Percentiles rank a stretch among this genome's conserved stretches.
These are phyloP conservation scores for Alternaria viburni DNA, from an alignment of 2,329 filamentous ascomycete genomes.

Conservation along the genomic window DNA sequence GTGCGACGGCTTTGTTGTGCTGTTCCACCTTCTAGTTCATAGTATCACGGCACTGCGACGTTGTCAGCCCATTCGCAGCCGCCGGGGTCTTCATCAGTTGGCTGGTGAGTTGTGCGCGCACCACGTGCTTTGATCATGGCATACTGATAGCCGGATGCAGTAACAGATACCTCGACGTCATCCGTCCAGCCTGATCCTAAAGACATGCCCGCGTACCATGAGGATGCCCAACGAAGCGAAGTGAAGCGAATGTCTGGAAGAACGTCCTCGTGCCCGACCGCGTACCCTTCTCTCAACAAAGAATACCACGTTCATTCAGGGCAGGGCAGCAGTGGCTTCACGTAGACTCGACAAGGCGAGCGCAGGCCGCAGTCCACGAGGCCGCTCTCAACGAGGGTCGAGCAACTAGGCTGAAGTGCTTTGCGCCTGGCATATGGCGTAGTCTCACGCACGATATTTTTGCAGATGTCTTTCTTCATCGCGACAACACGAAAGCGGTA, in stretches of 20 bases:
- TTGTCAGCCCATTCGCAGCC: not conserved
- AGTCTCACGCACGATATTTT: not conserved
- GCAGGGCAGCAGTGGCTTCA: no score
- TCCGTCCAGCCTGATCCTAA: not conserved
- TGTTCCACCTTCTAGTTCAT: not conserved
- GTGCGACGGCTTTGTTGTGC: not conserved
- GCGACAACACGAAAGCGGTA: not conserved
- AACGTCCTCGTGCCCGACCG: not conserved
- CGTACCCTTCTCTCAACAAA: not conserved
- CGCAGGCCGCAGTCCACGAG: not conserved
- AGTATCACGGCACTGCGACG: not conserved
- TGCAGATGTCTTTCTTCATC: not conserved
- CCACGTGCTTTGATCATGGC: no score
- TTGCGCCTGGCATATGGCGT: not conserved
- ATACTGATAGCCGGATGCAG: no score
- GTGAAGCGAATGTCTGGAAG: not conserved
- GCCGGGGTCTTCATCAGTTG: no score
- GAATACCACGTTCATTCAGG: no score
- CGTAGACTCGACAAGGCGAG: no score
- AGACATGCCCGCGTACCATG: not conserved
- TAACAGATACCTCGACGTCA: not conserved
- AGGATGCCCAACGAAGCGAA: not conserved
- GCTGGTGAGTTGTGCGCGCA: no score
- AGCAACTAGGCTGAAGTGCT: not conserved
- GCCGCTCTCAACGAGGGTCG: not conserved